phyloP scores from a whole-genome alignment of 306 rosid species.

The Cyclanthera cordifolia region DNA sequence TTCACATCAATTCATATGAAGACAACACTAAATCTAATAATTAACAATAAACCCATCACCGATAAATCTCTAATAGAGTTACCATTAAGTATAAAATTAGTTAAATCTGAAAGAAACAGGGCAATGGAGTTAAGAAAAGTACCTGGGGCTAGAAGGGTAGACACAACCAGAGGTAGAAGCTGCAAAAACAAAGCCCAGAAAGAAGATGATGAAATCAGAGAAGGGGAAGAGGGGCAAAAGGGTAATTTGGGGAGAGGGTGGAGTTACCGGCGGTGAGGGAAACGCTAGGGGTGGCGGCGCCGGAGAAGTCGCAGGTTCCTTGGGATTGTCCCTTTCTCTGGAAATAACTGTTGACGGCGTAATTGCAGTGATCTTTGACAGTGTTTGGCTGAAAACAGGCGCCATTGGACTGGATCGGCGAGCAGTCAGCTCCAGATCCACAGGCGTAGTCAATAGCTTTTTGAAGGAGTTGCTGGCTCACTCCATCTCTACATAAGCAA shows the following conservation, averaged over 20 bases:
- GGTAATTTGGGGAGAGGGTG: not conserved
- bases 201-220: not conserved
- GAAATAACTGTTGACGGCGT: slow-evolving; percentile 83
- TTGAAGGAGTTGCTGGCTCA: slow-evolving; percentile 47
- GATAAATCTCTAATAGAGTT: too few species aligned
- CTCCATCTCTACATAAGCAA: slow-evolving; percentile 79
- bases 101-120: too few species aligned
- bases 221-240: not conserved
- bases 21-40: not conserved
- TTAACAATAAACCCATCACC: too few species aligned
- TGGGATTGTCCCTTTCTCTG: slow-evolving; percentile 52
- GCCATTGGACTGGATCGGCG: slow-evolving; percentile 51
- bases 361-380: slow-evolving; percentile 74
- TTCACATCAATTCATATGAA: not conserved
- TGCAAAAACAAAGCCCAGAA: slow-evolving; percentile 13
- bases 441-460: slow-evolving; percentile 84
- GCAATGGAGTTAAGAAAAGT: not conserved
- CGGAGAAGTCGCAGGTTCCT: slow-evolving; percentile 71
- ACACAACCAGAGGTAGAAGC: slow-evolving; percentile 55
- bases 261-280: slow-evolving; percentile 45
- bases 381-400: slow-evolving; percentile 73
- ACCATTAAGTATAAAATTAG: too few species aligned
- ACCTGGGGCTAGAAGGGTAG: slow-evolving; percentile 70
- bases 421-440: slow-evolving; percentile 95
- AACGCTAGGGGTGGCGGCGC: slow-evolving; percentile 32